Percentiles rank a stretch among this genome's conserved stretches.
phyloP scores from a whole-genome alignment of 306 rosid genomes.

The Oemleria cerasiformis region DNA sequence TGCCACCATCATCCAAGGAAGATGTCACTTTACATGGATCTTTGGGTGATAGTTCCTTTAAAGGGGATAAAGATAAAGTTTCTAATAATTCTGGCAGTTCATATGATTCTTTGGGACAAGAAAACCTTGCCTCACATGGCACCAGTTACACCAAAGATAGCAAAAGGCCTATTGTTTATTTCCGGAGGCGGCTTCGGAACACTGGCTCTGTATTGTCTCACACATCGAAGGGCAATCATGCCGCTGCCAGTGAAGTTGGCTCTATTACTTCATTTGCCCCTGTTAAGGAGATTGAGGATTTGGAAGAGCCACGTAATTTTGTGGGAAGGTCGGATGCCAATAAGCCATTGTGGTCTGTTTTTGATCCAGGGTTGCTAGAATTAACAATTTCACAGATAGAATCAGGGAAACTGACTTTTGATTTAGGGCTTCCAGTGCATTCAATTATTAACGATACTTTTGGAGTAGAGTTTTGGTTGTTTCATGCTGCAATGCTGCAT shows the following conservation, averaged over 20 bases:
- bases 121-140: constrained; percentile 41
- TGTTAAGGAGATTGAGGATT: constrained; percentile 22
- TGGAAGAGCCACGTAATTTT: constrained; percentile 30
- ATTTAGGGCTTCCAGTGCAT: constrained; percentile 40
- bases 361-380: constrained; percentile 47
- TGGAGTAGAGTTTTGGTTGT: constrained; percentile 48
- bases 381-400: constrained; percentile 36
- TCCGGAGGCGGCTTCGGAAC: constrained; percentile 65
- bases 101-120: constrained; percentile 36
- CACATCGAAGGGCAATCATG: constrained; percentile 29
- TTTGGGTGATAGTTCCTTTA: constrained; percentile 29
- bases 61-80: constrained; percentile 32
- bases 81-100: constrained; percentile 42
- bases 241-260: constrained; percentile 25
- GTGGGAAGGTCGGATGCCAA: constrained; percentile 27
- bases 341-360: constrained; percentile 55
- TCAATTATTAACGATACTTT: constrained; percentile 35
- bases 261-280: constrained; percentile 30
- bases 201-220: constrained; percentile 35
- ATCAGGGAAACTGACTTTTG: constrained; percentile 44
- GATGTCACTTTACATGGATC: constrained; percentile 28
- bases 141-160: constrained; percentile 37
- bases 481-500: constrained; percentile 44
- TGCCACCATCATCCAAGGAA: constrained; percentile 46
- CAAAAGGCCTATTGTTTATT: constrained; percentile 73